These are phyloP conservation scores for Ambispora gerdemannii DNA, from an alignment of 192 early-diverging fungal genomes.

Conservation along the genomic window DNA sequence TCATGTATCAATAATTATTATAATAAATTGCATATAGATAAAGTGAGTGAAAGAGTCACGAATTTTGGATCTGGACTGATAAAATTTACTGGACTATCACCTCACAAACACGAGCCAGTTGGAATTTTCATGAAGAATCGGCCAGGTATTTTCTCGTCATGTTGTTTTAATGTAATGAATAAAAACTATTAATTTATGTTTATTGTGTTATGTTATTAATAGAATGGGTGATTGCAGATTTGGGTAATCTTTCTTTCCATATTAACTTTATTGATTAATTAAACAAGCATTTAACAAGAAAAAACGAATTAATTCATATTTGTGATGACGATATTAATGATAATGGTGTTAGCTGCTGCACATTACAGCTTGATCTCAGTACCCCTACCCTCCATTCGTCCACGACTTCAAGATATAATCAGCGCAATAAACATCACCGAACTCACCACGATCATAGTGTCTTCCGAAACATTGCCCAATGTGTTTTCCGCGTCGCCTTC, in stretches of 20 bases:
- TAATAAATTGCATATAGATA: conserved; percentile 28
- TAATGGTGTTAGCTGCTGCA: neutral
- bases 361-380: conserved; percentile 27
- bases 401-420: conserved; percentile 7
- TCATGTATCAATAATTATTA: too few relatives aligned
- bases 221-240: conserved; percentile 30
- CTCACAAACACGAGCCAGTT: conserved; percentile 33
- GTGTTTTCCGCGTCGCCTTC: conserved; percentile 20
- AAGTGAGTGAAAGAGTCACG: conserved; percentile 34
- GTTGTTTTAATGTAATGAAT: too few relatives aligned
- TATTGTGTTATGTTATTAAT: too few relatives aligned
- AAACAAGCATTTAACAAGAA: too few relatives aligned
- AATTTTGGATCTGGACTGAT: conserved; percentile 44
- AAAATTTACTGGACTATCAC: conserved; percentile 31
- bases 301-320: too few relatives aligned
- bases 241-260: conserved; percentile 12
- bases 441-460: neutral
- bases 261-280: neutral
- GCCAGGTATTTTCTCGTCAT: conserved; percentile 44
- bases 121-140: conserved; percentile 40
- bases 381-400: conserved; percentile 8
- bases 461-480: conserved; percentile 5
- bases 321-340: too few relatives aligned
- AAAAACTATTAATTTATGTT: too few relatives aligned
- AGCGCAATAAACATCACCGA: conserved; percentile 14